A percentile compares a stretch with the other conserved stretches of the same genome.
These are phyloP conservation scores for Mariannaea sp. DNA, from an alignment of 2,329 filamentous ascomycete species.

Conservation along the genomic window DNA sequence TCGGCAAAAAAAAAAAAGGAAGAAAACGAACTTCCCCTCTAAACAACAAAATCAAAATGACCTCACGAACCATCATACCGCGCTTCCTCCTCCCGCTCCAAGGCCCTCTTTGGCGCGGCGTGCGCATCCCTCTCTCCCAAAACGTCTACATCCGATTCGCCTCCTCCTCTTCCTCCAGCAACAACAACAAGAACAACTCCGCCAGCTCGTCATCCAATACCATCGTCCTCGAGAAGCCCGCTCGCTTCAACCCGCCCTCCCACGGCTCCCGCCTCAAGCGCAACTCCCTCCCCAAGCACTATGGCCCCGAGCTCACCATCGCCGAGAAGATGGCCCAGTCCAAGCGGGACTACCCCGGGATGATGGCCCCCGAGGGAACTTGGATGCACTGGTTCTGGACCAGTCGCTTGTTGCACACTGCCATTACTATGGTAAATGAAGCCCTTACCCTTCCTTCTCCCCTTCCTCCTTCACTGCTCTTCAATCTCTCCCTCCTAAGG, in stretches of 20 bases:
- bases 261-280: slow-evolving; percentile 74
- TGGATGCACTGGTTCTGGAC: slow-evolving; percentile 86
- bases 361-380: slow-evolving; percentile 83
- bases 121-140: slow-evolving; percentile 44
- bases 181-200: slow-evolving; percentile 15
- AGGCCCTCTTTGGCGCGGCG: slow-evolving; percentile 58
- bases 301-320: slow-evolving; percentile 72
- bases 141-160: slow-evolving; percentile 44
- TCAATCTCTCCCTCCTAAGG: neutral
- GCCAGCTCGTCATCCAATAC: slow-evolving; percentile 55
- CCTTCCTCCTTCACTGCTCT: neutral
- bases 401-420: slow-evolving; percentile 75
- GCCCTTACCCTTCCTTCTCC: too few relatives aligned
- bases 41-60: slow-evolving; percentile 44
- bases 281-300: slow-evolving; percentile 63
- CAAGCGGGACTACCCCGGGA: slow-evolving; percentile 78
- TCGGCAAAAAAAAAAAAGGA: slow-evolving; percentile 1
- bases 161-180: slow-evolving; percentile 29
- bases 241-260: slow-evolving; percentile 89
- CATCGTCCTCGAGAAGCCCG: slow-evolving; percentile 80
- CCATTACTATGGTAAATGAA: slow-evolving; percentile 79
- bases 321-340: slow-evolving; percentile 70
- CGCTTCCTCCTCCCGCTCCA: slow-evolving; percentile 70
- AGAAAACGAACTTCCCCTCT: too few relatives aligned
- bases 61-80: slow-evolving; percentile 61